These are phyloP conservation scores for Auriscalpium orientale DNA, from an alignment of 768 basidiomycete species.

Conservation along the genomic window DNA sequence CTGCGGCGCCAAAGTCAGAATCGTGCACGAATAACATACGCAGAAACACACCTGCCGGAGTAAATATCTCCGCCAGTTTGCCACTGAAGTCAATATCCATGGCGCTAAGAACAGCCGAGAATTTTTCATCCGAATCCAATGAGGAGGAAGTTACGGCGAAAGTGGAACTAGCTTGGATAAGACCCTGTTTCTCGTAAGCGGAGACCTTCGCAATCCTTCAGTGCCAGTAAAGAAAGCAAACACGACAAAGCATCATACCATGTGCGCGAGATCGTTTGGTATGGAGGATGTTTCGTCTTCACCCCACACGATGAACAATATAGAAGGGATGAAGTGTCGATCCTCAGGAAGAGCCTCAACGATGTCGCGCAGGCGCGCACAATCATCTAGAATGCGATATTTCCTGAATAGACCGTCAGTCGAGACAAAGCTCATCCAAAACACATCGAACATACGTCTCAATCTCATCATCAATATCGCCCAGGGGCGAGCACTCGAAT, in stretches of 20 bases:
- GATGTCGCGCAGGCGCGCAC: slow-evolving; percentile 59
- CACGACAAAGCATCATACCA: slow-evolving; percentile 36
- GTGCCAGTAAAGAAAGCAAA: not conserved
- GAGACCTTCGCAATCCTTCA: slow-evolving; percentile 31
- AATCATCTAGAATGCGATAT: slow-evolving; percentile 67
- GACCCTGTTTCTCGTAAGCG: slow-evolving; percentile 38
- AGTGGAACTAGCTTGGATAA: slow-evolving; percentile 33
- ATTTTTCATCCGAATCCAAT: slow-evolving; percentile 51
- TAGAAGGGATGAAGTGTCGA: slow-evolving; percentile 54
- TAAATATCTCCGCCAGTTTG: slow-evolving; percentile 39
- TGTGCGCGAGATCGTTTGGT: slow-evolving; percentile 45
- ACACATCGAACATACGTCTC: slow-evolving; percentile 42
- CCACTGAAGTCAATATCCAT: slow-evolving; percentile 52
- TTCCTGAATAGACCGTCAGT: slow-evolving; percentile 35
- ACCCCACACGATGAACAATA: slow-evolving; percentile 57
- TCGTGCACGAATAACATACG: not conserved
- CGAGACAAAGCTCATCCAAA: not conserved
- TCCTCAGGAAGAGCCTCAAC: slow-evolving; percentile 44
- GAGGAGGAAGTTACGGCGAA: slow-evolving; percentile 44
- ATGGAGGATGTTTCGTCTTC: slow-evolving; percentile 32
- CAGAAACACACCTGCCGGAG: slow-evolving; percentile 36
- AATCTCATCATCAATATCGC: slow-evolving; percentile 53
- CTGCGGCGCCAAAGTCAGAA: not conserved
- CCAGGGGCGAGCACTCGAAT: slow-evolving; percentile 69
- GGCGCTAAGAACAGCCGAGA: slow-evolving; percentile 33